Evolutionary conservation across 192 early-diverging fungal genomes (phyloP), one percentile per base, ranked within the genome.

Genomic region (Funneliformis geosporum): DNA sequence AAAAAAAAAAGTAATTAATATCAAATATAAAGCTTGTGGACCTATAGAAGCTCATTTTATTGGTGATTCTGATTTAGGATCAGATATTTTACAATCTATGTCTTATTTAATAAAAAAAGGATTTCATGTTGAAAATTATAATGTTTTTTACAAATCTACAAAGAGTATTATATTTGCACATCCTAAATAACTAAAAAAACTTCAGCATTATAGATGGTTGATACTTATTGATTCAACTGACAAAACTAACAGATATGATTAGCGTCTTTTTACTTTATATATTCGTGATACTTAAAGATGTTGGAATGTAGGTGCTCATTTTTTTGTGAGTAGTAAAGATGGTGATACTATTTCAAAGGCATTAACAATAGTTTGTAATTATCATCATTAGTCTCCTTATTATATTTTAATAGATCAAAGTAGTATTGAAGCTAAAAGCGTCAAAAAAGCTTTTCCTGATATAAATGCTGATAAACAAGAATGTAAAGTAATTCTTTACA

Each of bases 371-470:
- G 44, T 82, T 25, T 27, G 68, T 55, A 16, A 23, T 39, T 46
- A 38, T 14, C 62, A 12, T 16, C 28, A 33, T 7, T 82, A 67
- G 55, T 38, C 14, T 23, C 66, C 67, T 50, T n/a, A 47, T 64
- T 82, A 79, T 28, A 71, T 82, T 2, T 38, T 82, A 12, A 23
- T 60, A 14, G 75, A 82, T 43, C 44, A 70, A 60, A 79, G 65
- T 5, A 42, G 33, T 33, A 33, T 33, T 33, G 2, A 33, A 2
- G 33, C 33, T 33, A 33, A 33, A 33, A 33, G 33, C 21, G 18
- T 39, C 68, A 8, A 64, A 39, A 77, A 1, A 10, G 40, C 79
- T 16, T 81, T 81, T 75, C 42, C 73, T 2, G 44, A 27, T 47
- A 16, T 62, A 8, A 23, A 0, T 28, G n/a, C 12, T 12, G 75